Evolutionary conservation across 1,139 yeast genomes (phyloP).

Genomic region (Saccharomyces hybrid): DNA sequence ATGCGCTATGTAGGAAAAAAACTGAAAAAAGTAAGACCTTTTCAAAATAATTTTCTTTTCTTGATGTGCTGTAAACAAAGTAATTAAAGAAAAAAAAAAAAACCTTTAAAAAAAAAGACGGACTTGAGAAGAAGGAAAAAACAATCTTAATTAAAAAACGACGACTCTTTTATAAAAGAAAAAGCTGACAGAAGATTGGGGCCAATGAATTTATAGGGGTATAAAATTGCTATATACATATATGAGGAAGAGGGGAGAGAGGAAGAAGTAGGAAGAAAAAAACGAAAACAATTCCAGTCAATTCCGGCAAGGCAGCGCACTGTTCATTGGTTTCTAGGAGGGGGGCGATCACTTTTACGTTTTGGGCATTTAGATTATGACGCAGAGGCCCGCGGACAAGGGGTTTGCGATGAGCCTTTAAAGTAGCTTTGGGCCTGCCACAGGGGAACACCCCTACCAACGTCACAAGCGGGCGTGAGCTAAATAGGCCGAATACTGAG

Average conservation of each 20-base stretch:
- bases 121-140: neutral
- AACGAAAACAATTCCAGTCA: neutral
- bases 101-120: neutral
- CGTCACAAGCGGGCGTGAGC: neutral
- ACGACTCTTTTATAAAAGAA: neutral
- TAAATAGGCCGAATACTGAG: neutral
- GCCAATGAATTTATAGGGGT: neutral
- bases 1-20: neutral
- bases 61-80: neutral
- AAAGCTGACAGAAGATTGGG: neutral
- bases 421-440: neutral
- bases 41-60: neutral
- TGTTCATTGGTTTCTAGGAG: neutral
- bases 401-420: neutral
- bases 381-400: conserved; percentile 1
- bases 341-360: neutral
- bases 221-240: neutral
- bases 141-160: neutral
- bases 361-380: neutral
- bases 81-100: neutral
- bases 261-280: neutral
- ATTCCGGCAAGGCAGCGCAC: neutral
- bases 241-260: neutral
- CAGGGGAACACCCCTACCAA: neutral
- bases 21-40: neutral